Evolutionary conservation across 257 asterid genomes (phyloP).

Genomic region (Vinca minor): DNA sequence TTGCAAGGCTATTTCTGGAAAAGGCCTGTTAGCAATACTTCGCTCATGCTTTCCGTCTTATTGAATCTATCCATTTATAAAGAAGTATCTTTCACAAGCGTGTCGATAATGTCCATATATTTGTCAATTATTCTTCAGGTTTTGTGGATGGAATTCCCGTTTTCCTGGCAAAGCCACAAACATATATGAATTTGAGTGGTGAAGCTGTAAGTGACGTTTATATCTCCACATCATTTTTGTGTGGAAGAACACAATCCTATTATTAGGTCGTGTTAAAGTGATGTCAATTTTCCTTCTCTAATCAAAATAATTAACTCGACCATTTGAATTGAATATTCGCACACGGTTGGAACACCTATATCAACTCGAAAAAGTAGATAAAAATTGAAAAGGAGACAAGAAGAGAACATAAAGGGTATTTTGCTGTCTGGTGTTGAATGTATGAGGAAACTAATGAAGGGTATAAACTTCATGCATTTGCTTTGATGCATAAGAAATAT

Average conservation of each 20-base stretch:
- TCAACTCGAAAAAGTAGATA: neutral
- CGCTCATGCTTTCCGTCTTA: neutral
- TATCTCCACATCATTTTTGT: neutral
- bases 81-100: neutral
- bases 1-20: constrained; percentile 84
- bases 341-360: neutral
- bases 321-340: neutral
- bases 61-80: neutral
- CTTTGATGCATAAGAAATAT: neutral
- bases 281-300: neutral
- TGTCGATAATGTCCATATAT: neutral
- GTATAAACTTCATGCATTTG: neutral
- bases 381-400: neutral
- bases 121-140: constrained; percentile 37
- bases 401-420: neutral
- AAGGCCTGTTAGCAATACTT: constrained; percentile 35
- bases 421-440: neutral
- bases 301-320: neutral
- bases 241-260: neutral
- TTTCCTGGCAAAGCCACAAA: constrained; percentile 88
- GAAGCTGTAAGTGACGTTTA: constrained; percentile 58
- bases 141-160: constrained; percentile 60
- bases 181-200: constrained; percentile 87
- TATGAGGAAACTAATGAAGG: neutral
- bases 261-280: neutral